Base-by-base conservation (phyloP, 768 basidiomycete genomes). In the Phylloporus sp. region DNA sequence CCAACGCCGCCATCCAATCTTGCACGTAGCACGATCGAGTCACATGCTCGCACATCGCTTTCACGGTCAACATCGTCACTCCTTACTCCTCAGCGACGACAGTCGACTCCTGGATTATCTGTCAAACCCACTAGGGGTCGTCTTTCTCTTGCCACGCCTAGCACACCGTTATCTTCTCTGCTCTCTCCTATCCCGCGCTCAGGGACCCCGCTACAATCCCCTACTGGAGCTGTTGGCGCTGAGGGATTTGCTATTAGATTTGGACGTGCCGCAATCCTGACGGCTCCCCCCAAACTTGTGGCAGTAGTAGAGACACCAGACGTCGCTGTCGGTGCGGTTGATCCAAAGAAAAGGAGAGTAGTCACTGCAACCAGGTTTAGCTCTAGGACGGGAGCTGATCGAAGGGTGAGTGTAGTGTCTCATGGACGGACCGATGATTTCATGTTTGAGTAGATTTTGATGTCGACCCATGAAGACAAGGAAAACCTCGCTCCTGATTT, bases 341-440 rank as follows among this genome's bases (percentile, higher is more conserved):
- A 95, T 67, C 82, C 89, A 16, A 74, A 78, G 66, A 91, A 93
- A 76, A 76, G 87, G 59, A 73, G 92, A 43, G 88, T 94, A 1
- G 86, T 91, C 13, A 92, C 90, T 48, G 88, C 89, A 7, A 95
- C 91, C 16, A 73, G 92, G 54, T 95, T 94, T 64, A 92, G 91
- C 64, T 85, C 88, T 22, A 75, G 93, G 50, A 72, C 79, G 6
- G 93, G 91, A 3, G 90, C 92, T 23, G 85, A 90, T 72, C 75
- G 91, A 44, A 77, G 87, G 74, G 91, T 92, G 51, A 52, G 86
- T 45, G 29, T 58, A 15, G 15, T 12, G 47, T 26, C 6, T n/a
- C 10, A 16, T 16, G 27, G 6, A 26, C 34, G 10, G n/a, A 20
- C 16, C 6, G 7, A 20, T 22, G 52, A 13, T 44, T 49, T 53